Evolutionary conservation across 768 basidiomycete genomes (phyloP), one percentile per base, ranked within the genome.

Genomic region (Amylocystis lapponica): DNA sequence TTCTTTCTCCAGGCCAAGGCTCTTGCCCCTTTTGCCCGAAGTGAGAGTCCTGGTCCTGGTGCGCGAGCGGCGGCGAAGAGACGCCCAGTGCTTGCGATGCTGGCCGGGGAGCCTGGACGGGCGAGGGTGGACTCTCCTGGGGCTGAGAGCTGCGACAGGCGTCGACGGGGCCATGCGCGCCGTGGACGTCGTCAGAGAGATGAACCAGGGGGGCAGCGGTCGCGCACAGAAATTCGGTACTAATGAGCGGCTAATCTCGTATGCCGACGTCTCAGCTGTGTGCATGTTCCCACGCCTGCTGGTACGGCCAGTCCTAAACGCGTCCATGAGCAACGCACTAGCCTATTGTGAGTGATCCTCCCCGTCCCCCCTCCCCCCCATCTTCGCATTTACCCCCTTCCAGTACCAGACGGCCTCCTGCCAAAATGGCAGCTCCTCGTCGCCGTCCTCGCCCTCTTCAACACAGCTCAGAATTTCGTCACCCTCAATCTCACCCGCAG

Each of bases 371-470:
- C 16, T 27, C 17, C 37, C 10, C 7, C 27, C 22, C n/a, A n/a
- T n/a, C n/a, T n/a, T n/a, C n/a, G n/a, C n/a, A n/a, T n/a, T n/a
- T n/a, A n/a, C n/a, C n/a, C n/a, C n/a, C n/a, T n/a, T n/a, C n/a
- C n/a, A n/a, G n/a, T n/a, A n/a, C n/a, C 70, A 12, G 66, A 68
- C 7, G 94, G 93, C 22, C 71, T 75, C 58, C 76, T 99, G 8
- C 90, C 91, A 2, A 75, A 79, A 61, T 97, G 93, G 92, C 86
- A 92, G 63, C 76, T 96, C 40, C 54, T 94, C 47, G 79, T 93
- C 27, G 78, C 90, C 27, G 67, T 72, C 17, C 74, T 82, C 39
- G 88, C 91, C 13, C 45, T 91, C 21, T 88, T 95, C 72, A 98
- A 98, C 70, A 79, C 82, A 2, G 55, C 79, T 3, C 91, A 96